A percentile compares a stretch with the other conserved stretches of the same genome.
Evolutionary conservation across 192 early-diverging fungal genomes (phyloP).

Genomic region (Backusella circina): DNA sequence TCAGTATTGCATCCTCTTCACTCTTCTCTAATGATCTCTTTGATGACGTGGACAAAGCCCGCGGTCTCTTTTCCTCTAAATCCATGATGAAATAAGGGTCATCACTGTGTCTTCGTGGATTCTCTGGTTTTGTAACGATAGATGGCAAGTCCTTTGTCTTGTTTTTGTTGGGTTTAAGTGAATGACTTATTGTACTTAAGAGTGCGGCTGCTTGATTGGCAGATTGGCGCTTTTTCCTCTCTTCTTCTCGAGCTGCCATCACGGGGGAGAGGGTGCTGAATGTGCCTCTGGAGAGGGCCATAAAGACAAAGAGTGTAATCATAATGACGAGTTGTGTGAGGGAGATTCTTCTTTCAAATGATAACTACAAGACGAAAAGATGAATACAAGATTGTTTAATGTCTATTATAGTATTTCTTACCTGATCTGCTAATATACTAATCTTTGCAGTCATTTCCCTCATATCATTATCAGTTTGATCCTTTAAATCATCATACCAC

Average conservation of each 20-base stretch:
- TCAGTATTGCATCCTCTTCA: too few relatives aligned
- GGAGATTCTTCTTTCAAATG: constrained; percentile 44
- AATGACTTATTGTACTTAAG: not conserved
- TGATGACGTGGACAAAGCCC: not conserved
- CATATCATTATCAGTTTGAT: constrained; percentile 37
- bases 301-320: constrained; percentile 34
- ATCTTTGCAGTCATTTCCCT: constrained; percentile 39
- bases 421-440: constrained; percentile 44
- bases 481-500: constrained; percentile 39
- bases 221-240: constrained; percentile 26
- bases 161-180: not conserved
- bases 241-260: constrained; percentile 32
- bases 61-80: not conserved
- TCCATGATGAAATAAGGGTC: not conserved
- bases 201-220: not conserved
- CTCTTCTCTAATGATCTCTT: not conserved
- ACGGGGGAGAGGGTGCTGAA: constrained; percentile 33
- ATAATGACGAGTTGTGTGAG: constrained; percentile 33
- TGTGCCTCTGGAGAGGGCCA: constrained; percentile 41
- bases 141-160: not conserved
- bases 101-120: constrained; percentile 1
- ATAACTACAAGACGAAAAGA: constrained; percentile 15
- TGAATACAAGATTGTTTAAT: not conserved
- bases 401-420: not conserved
- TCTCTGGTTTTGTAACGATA: not conserved